phyloP scores from a whole-genome alignment of 805 yeast species.

The Starmerella vitae region DNA sequence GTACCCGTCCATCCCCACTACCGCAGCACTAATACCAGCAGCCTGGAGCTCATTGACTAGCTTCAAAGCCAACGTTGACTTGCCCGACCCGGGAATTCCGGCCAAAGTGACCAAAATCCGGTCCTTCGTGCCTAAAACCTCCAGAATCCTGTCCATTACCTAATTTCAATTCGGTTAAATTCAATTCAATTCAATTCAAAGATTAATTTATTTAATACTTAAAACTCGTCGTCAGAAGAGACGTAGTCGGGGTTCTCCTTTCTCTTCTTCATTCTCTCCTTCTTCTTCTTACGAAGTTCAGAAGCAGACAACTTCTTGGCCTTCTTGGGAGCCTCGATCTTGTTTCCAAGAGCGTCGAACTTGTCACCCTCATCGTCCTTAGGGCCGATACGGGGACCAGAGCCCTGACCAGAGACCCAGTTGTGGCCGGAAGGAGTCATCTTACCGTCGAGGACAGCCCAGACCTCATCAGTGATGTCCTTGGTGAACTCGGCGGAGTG shows the following conservation, averaged over 20 bases:
- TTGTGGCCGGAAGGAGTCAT: conserved; percentile 99
- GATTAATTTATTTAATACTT: conserved; percentile 22
- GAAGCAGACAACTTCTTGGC: conserved; percentile 96
- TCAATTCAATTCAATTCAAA: not conserved
- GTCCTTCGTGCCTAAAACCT: not conserved
- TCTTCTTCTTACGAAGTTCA: conserved; percentile 99
- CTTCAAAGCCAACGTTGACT: conserved; percentile 47
- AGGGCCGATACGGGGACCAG: conserved; percentile 99
- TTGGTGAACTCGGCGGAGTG: conserved; percentile 99
- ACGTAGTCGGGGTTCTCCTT: conserved; percentile 99
- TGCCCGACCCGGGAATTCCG: conserved; percentile 82
- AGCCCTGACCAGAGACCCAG: conserved; percentile 99
- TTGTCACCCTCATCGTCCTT: conserved; percentile 95
- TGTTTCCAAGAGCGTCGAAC: conserved; percentile 99
- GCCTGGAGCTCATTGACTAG: conserved; percentile 34
- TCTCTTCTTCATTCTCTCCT: conserved; percentile 99
- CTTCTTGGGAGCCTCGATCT: conserved; percentile 92
- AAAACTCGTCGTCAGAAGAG: conserved; percentile 85
- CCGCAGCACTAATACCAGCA: conserved; percentile 16
- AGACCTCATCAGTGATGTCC: conserved; percentile 98
- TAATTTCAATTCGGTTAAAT: too few species aligned
- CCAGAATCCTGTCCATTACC: not conserved
- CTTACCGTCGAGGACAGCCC: conserved; percentile 97
- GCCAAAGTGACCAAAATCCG: conserved; percentile 47
- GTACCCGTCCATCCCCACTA: conserved; percentile 67